Percentiles rank a stretch among this genome's conserved stretches.
Conservation (phyloP, 768 basidiomycete genomes). For the Wakefieldia striispora region DNA sequence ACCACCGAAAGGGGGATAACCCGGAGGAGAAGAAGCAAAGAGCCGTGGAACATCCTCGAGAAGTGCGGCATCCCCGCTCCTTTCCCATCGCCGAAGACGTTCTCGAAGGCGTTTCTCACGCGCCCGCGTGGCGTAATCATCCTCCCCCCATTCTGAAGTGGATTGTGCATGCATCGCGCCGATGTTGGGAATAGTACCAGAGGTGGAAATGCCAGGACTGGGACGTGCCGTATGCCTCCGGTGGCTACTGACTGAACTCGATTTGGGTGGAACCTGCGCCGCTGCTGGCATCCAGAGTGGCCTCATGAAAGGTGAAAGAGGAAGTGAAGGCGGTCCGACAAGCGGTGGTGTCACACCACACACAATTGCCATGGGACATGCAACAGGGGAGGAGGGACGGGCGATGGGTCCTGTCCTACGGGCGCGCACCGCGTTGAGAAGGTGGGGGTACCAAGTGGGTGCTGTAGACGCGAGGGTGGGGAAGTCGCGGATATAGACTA, state of each 20-base stretch:
- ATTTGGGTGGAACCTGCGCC: constrained; percentile 10
- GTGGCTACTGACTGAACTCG: background rate
- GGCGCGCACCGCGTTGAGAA: constrained; percentile 75
- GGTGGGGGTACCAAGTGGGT: constrained; percentile 75
- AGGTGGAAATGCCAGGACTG: constrained; percentile 24
- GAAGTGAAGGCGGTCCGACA: constrained; percentile 41
- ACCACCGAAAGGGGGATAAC: constrained; percentile 6
- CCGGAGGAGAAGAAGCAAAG: constrained; percentile 27
- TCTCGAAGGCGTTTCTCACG: constrained; percentile 72
- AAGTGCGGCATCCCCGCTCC: constrained; percentile 50
- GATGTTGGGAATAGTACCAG: constrained; percentile 34
- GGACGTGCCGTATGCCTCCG: constrained; percentile 19
- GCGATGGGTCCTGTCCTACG: constrained; percentile 66
- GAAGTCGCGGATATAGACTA: constrained; percentile 85
- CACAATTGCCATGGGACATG: constrained; percentile 76
- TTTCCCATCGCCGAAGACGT: constrained; percentile 74
- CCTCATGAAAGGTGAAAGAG: constrained; percentile 7
- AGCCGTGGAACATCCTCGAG: constrained; percentile 64
- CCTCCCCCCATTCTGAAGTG: constrained; percentile 59
- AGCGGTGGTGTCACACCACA: constrained; percentile 85
- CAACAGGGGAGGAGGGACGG: constrained; percentile 55
- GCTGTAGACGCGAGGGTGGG: constrained; percentile 70
- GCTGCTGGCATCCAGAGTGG: constrained; percentile 11
- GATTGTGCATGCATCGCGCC: background rate
- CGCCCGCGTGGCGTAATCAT: constrained; percentile 59